Evolutionary conservation across 495 filamentous ascomycete genomes (phyloP).

Genomic region (Neurospora sp.): DNA sequence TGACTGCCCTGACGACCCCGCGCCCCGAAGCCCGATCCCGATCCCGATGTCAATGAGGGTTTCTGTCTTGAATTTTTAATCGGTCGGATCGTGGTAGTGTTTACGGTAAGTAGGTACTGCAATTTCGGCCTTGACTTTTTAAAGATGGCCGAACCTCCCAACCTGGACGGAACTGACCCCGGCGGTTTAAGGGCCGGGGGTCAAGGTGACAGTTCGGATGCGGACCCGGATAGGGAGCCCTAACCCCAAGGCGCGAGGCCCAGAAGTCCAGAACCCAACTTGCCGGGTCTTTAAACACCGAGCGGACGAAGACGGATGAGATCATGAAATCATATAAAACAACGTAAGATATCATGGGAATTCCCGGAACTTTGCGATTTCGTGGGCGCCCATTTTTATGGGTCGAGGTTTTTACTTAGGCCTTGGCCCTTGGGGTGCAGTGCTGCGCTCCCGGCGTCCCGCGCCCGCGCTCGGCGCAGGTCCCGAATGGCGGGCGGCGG

Average conservation of each 20-base stretch:
- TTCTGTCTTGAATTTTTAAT: not conserved
- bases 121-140: not conserved
- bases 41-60: not conserved
- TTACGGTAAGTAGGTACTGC: not conserved
- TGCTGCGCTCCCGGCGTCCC: not conserved
- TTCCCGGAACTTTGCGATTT: not conserved
- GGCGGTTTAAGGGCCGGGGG: not conserved
- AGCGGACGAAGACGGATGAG: not conserved
- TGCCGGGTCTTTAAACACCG: not conserved
- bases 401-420: not conserved
- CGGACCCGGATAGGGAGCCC: not conserved
- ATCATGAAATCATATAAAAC: not conserved
- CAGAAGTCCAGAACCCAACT: not conserved
- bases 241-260: not conserved
- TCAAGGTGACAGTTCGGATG: not conserved
- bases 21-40: not conserved
- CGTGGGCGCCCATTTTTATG: not conserved
- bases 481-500: not conserved
- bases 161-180: not conserved
- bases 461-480: not conserved
- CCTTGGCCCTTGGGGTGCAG: not conserved
- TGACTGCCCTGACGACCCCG: not conserved
- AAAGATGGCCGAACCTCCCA: not conserved
- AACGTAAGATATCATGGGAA: not conserved
- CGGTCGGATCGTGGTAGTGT: not conserved